phyloP scores from a whole-genome alignment of 805 yeast species.

The Pichia californica region DNA sequence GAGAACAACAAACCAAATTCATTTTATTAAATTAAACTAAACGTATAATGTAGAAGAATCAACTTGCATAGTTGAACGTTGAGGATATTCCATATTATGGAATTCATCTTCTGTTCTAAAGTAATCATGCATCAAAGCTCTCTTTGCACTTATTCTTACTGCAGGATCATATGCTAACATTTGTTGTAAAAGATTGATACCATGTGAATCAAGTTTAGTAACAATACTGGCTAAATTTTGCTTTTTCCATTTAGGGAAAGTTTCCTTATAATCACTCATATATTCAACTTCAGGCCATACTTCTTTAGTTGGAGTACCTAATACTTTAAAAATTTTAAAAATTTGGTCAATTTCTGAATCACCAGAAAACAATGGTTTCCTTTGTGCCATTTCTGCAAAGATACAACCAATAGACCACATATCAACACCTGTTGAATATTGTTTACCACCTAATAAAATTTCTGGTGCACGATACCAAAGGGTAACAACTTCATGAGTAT shows the following conservation, averaged over 20 bases:
- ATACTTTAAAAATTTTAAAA: conserved; percentile 81
- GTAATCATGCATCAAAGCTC: conserved; percentile 87
- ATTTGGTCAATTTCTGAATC: conserved; percentile 97
- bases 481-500: conserved; percentile 97
- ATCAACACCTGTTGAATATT: conserved; percentile 96
- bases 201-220: conserved; percentile 75
- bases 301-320: conserved; percentile 93
- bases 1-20: too few relatives aligned
- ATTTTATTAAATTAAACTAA: too few relatives aligned
- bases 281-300: conserved; percentile 91
- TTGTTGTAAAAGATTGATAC: conserved; percentile 73
- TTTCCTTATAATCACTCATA: conserved; percentile 87
- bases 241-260: conserved; percentile 86
- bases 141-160: conserved; percentile 85
- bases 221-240: conserved; percentile 65
- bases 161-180: conserved; percentile 90
- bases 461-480: conserved; percentile 98
- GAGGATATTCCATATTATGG: conserved; percentile 26
- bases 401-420: conserved; percentile 99
- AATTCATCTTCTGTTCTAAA: conserved; percentile 47
- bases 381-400: conserved; percentile 94
- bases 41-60: conserved; percentile 30
- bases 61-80: conserved; percentile 31
- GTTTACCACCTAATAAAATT: conserved; percentile 90
- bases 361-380: conserved; percentile 94